These are phyloP conservation scores for Fusarium armeniacum DNA, from an alignment of 2,329 filamentous ascomycete species.

Conservation along the genomic window DNA sequence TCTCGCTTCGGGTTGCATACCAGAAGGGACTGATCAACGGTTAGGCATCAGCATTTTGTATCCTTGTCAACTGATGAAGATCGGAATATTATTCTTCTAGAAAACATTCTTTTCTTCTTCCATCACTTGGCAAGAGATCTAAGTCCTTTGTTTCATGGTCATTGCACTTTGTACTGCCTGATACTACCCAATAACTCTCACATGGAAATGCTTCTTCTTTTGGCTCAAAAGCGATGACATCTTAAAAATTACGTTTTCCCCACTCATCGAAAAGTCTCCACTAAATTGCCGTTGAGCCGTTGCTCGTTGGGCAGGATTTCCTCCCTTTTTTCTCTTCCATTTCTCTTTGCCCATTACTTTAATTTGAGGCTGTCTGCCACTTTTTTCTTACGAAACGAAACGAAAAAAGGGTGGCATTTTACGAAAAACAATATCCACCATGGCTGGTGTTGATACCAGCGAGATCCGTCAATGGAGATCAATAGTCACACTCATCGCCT, in stretches of 20 bases:
- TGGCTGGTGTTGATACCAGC: conserved; percentile 43
- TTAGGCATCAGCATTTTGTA: conserved; percentile 30
- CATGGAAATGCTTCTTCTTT: conserved; percentile 16
- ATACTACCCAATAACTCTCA: neutral
- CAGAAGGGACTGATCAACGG: neutral
- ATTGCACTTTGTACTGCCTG: neutral
- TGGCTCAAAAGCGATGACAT: conserved; percentile 3
- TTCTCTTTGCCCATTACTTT: neutral
- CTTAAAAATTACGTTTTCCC: neutral
- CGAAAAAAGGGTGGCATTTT: neutral
- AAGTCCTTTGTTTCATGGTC: neutral
- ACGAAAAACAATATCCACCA: conserved; percentile 1
- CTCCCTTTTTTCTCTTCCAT: neutral
- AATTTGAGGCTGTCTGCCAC: conserved; percentile 4
- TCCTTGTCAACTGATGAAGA: neutral
- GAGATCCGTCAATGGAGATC: conserved; percentile 75
- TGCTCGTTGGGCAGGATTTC: conserved; percentile 8
- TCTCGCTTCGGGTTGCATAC: conserved; percentile 5
- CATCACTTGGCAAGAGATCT: conserved; percentile 1
- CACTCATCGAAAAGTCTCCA: neutral
- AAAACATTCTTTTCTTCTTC: conserved; percentile 7
- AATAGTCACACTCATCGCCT: conserved; percentile 77
- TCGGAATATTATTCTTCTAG: conserved; percentile 20
- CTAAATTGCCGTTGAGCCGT: neutral
- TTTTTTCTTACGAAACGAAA: neutral